Evolutionary conservation across 495 filamentous ascomycete species (phyloP), one percentile per base, ranked within the genome.

Genomic region (Aeminium ludgeri): DNA sequence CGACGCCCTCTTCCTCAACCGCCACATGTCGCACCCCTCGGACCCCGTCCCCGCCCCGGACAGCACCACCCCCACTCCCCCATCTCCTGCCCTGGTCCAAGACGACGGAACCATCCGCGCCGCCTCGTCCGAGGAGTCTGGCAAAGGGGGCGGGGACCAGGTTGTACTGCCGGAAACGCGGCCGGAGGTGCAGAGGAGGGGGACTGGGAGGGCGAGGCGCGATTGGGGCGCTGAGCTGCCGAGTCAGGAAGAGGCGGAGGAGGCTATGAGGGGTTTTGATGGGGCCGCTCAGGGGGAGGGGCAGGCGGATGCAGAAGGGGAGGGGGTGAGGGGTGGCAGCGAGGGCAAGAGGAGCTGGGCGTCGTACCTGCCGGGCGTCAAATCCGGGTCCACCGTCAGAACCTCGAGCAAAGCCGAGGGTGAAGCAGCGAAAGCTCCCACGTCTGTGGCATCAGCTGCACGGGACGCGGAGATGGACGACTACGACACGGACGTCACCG

Each of bases 1-100:
- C 28, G 60, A 63, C 37, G 53, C 61, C 45, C 31, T 51, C 41
- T 60, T 61, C 41, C 56, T 63, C 38, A 30, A 56, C 19, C 46
- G 50, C 25, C 51, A 61, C 4, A 53, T 58, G 6, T 53, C 55
- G 13, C 30, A 46, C 28, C n/a, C n/a, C n/a, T n/a, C n/a, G n/a
- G n/a, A n/a, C n/a, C n/a, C n/a, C n/a, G n/a, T n/a, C n/a, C n/a
- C n/a, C n/a, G n/a, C n/a, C n/a, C n/a, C n/a, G n/a, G 51, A 56
- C 23, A 47, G 51, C 19, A 40, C 55, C 10, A 36, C 54, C 2
- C 45, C 46, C 13, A 46, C 50, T 11, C 23, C 35, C 2, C 20
- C 15, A 27, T 20, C 3, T 7, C 48, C 49, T 2, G 53, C 48
- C 7, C 34, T 50, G 16, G 53, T 56, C 20, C 37, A 45, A 0